Evolutionary conservation across 2,329 filamentous ascomycete genomes (phyloP), one percentile per base, ranked within the genome.

Genomic region (Diaporthe amygdali): DNA sequence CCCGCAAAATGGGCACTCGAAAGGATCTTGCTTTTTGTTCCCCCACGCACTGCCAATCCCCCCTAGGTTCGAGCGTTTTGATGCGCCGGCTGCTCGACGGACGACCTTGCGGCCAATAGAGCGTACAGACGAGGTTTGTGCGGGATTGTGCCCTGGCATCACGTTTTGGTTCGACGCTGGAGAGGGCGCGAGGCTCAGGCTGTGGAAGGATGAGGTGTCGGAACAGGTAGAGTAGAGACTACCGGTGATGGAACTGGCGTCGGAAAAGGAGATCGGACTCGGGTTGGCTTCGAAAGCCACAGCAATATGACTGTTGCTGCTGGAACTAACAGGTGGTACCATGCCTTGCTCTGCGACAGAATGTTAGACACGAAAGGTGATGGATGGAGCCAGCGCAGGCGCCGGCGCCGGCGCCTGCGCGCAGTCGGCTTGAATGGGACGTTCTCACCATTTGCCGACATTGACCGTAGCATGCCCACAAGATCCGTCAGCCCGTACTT

Each of bases 1-100:
- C 46, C 79, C 79, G 74, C 84, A 86, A 68, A 85, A 84, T 12
- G 79, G 77, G 69, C 79, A 81, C 69, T 81, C 72, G 46, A 72
- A 73, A 12, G 72, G 69, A 34, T 71, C 72, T 37, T 69, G 61
- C 67, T 73, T 73, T 41, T 73, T 73, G 55, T 68, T 71, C 7
- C 71, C 71, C 71, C 71, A 72, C 7, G 71, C 66, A 30, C 71
- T 68, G n/a, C 71, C 68, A 56, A 72, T 72, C 3, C 71, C 71
- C 17, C 71, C 71, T 9, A 72, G 68, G 27, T 72, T 72, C 32
- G 71, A 72, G 32, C 71, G 71, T 46, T 72, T 72, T 15, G 71
- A 72, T 30, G 71, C 71, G 64, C 68, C 71, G 17, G 71, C 71
- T 63, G 71, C 71, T 15, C 71, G 63, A 25, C 71, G 71, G 25